Evolutionary conservation across 2,329 filamentous ascomycete genomes (phyloP), one percentile per base, ranked within the genome.

Genomic region (Aspergillus fructus): DNA sequence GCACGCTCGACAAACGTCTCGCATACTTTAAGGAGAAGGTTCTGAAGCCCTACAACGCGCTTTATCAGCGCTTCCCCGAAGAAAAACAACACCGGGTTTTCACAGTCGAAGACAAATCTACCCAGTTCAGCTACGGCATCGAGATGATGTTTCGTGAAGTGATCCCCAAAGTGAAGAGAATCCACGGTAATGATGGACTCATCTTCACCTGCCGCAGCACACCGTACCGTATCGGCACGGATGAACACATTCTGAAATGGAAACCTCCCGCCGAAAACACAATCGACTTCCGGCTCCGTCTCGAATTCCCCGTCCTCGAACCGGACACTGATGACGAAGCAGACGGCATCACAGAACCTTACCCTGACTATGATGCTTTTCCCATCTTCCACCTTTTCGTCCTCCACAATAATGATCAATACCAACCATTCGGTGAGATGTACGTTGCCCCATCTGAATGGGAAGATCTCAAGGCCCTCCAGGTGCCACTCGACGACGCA

Each of bases 151-250:
- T 99, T 79, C 85, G 87, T 64, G 83, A 93, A 56, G 85, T 96
- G 45, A 85, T 97, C 27, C 93, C 92, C 1, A 86, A 82, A 42
- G 83, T 99, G 37, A 89, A 88, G 64, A 71, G 72, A 49, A 74
- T 79, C 41, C 94, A 99, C 71, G 93, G 93, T 61, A 97, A 97
- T 73, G 94, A 99, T 72, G 94, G 94, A 5, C 83, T 99, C 47
- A 96, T 99, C 69, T 99, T 97, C 76, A 97, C 94, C n/a, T 96
- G 93, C 77, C 87, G 90, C 62, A 89, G 86, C 66, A 91, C 90
- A 17, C 83, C 88, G 9, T 99, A 99, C 78, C 88, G 88, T 66
- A 88, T 89, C 64, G 94, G 94, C 64, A 99, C 94, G 12, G 94
- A 99, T 74, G 85, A 85, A 49, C 89, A 96, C 72, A 99, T 97